Evolutionary conservation across 768 basidiomycete genomes (phyloP).

Genomic region (Lentinula raphanica): DNA sequence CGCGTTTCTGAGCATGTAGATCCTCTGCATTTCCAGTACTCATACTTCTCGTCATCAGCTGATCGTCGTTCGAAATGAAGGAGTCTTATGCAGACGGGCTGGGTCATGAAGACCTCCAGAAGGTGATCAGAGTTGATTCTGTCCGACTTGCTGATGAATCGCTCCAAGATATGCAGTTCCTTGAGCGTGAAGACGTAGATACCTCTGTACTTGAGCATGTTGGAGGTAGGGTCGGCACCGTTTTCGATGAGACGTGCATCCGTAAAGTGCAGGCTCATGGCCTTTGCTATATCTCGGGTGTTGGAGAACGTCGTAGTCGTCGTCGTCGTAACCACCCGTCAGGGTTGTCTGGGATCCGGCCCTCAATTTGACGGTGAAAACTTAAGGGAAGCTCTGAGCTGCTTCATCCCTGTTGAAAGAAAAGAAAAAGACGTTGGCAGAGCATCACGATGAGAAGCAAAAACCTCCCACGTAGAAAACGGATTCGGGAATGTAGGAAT

Average conservation of each 20-base stretch:
- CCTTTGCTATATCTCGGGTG: conserved; percentile 99
- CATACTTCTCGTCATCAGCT: conserved; percentile 71
- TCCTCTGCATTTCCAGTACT: conserved; percentile 72
- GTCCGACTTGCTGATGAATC: conserved; percentile 99
- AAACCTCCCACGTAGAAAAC: conserved; percentile 80
- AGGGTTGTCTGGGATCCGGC: conserved; percentile 96
- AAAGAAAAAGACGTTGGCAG: conserved; percentile 9
- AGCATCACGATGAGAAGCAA: conserved; percentile 10
- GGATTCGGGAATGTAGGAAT: conserved; percentile 90
- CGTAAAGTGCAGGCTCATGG: conserved; percentile 99
- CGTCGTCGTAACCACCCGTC: conserved; percentile 97
- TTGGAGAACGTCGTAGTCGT: conserved; percentile 99
- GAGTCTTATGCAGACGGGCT: conserved; percentile 96
- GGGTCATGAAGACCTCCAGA: conserved; percentile 79
- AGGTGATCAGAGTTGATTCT: conserved; percentile 95
- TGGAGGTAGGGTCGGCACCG: conserved; percentile 82
- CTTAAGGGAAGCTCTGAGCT: conserved; percentile 87
- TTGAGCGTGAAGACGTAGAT: conserved; percentile 95
- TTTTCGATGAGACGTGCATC: conserved; percentile 97
- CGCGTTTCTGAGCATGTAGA: conserved; percentile 26
- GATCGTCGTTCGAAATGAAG: conserved; percentile 93
- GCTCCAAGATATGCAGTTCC: conserved; percentile 95
- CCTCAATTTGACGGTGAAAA: conserved; percentile 99
- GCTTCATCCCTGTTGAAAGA: conserved; percentile 78
- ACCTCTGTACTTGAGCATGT: conserved; percentile 95